Evolutionary conservation across 331 rosid genomes (phyloP).

Genomic region (Dryas integrifolia): DNA sequence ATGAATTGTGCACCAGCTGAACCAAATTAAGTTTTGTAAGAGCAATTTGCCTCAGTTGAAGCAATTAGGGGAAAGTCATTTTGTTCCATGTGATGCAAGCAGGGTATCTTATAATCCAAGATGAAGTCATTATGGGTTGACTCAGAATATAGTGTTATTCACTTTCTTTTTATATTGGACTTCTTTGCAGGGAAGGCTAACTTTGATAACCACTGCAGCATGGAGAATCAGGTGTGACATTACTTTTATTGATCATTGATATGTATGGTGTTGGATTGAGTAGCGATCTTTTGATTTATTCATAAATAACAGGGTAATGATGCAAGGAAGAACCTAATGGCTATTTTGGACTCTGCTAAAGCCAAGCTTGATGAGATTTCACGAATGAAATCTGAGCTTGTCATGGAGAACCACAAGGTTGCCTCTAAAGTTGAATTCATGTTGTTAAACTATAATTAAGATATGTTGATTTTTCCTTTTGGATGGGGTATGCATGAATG

Average conservation of each 20-base stretch:
- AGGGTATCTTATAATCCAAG: not conserved
- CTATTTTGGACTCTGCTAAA: constrained; percentile 63
- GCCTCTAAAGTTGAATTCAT: constrained; percentile 19
- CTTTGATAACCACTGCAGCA: constrained; percentile 31
- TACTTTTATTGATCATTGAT: constrained; percentile 18
- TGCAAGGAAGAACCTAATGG: constrained; percentile 43
- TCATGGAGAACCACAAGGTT: constrained; percentile 62
- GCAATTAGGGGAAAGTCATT: not conserved
- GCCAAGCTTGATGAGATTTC: constrained; percentile 58
- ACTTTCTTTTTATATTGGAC: constrained; percentile 11
- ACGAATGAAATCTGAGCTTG: constrained; percentile 48
- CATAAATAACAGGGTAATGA: constrained; percentile 53
- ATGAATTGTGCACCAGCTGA: not conserved
- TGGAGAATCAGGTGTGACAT: constrained; percentile 42
- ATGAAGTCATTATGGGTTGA: not conserved
- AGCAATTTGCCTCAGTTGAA: not conserved
- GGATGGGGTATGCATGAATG: constrained; percentile 9
- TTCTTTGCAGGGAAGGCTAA: constrained; percentile 42
- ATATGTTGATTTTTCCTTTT: constrained; percentile 10
- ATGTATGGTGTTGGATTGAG: constrained; percentile 15
- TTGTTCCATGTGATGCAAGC: not conserved
- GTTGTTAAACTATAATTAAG: constrained; percentile 9
- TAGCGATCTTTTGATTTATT: constrained; percentile 26
- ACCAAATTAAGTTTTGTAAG: constrained; percentile 2
- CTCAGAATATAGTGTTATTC: constrained; percentile 5